A percentile compares a stretch with the other conserved stretches of the same genome.
These are phyloP conservation scores for Sicyos edulis DNA, from an alignment of 306 rosid species.

Conservation along the genomic window DNA sequence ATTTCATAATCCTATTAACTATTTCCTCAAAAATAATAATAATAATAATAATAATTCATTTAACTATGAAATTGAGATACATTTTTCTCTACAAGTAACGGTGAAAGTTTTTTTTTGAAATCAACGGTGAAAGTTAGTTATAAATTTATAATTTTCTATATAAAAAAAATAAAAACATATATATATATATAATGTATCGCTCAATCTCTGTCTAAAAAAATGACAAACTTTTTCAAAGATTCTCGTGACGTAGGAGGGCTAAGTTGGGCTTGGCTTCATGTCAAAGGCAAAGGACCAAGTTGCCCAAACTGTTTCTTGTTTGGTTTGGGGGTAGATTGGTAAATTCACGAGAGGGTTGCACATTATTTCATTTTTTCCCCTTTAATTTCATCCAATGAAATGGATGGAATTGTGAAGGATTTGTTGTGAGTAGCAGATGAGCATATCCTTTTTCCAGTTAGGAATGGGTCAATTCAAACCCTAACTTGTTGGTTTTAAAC, in stretches of 20 bases:
- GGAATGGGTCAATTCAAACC: slow-evolving; percentile 2
- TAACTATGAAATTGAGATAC: too few relatives aligned
- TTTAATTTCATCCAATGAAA: not conserved
- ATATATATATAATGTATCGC: too few relatives aligned
- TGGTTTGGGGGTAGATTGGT: slow-evolving; percentile 5
- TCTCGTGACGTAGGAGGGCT: not conserved
- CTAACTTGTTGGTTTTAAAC: not conserved
- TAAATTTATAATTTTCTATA: too few relatives aligned
- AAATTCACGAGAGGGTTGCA: not conserved
- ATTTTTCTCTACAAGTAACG: too few relatives aligned
- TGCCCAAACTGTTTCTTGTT: not conserved
- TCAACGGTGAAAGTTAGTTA: too few relatives aligned
- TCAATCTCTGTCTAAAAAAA: too few relatives aligned
- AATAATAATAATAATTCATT: too few relatives aligned
- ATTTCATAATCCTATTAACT: too few relatives aligned
- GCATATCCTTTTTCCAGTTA: not conserved
- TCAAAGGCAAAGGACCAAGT: not conserved
- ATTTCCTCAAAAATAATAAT: too few relatives aligned
- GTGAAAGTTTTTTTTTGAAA: too few relatives aligned
- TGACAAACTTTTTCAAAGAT: not conserved
- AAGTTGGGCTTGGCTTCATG: not conserved
- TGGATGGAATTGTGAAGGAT: not conserved
- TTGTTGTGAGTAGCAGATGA: not conserved
- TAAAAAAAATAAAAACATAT: too few relatives aligned
- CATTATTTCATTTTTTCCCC: not conserved